Evolutionary conservation across 305 asterid genomes (phyloP).

Genomic region (Fraxinus baroniana): DNA sequence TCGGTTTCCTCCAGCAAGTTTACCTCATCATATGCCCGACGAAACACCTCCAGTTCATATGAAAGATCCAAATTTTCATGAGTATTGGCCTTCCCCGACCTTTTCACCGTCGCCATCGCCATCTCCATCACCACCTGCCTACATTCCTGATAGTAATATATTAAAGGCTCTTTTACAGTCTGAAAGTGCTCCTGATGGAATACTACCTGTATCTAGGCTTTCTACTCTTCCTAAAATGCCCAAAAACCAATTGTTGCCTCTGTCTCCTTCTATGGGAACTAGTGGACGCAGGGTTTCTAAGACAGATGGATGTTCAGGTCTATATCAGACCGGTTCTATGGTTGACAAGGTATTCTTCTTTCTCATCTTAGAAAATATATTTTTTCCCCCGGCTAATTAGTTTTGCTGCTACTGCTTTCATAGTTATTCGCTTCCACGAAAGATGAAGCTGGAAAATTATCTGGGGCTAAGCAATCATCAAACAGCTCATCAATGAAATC

Average conservation of each 20-base stretch:
- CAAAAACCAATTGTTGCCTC: constrained; percentile 46
- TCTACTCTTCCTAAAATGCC: constrained; percentile 43
- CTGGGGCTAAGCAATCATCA: constrained; percentile 38
- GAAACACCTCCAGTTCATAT: constrained; percentile 40
- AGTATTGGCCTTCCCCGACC: constrained; percentile 62
- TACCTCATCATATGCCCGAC: constrained; percentile 46
- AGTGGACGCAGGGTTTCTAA: constrained; percentile 33
- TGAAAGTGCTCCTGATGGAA: constrained; percentile 78
- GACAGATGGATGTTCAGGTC: constrained; percentile 39
- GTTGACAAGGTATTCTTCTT: constrained; percentile 52
- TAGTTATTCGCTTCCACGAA: constrained; percentile 44
- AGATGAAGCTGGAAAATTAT: constrained; percentile 46
- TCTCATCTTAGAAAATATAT: background rate
- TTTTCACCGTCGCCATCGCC: constrained; percentile 74
- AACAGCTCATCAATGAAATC: constrained; percentile 57
- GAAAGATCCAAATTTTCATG: constrained; percentile 59
- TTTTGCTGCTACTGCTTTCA: constrained; percentile 25
- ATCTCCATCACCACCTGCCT: constrained; percentile 76
- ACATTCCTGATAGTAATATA: constrained; percentile 34
- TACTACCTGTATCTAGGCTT: constrained; percentile 49
- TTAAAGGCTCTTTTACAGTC: constrained; percentile 56
- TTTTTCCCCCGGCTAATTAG: background rate
- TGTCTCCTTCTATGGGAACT: constrained; percentile 48
- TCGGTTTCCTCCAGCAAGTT: constrained; percentile 58
- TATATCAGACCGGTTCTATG: constrained; percentile 42